Evolutionary conservation across 1,284 basidiomycete species (phyloP).

Genomic region (Tilletia horrida): DNA sequence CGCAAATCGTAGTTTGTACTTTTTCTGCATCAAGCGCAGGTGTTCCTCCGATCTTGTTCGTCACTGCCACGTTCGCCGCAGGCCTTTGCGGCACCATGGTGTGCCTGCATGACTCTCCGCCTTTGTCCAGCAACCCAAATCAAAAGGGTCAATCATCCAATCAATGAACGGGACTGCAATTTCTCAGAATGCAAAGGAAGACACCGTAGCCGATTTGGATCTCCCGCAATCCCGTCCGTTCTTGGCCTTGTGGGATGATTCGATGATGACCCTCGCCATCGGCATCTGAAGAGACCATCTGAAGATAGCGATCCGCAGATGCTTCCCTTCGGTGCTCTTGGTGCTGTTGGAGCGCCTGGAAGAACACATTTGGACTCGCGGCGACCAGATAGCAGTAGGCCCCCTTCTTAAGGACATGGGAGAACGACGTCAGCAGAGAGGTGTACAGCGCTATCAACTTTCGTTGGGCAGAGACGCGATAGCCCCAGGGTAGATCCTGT

Average conservation of each 20-base stretch:
- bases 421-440: neutral
- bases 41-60: too few relatives aligned
- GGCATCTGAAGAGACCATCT: neutral
- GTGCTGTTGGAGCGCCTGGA: slow-evolving; percentile 3
- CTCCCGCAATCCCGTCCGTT: neutral
- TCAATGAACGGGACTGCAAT: neutral
- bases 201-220: neutral
- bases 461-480: neutral
- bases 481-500: slow-evolving; percentile 9
- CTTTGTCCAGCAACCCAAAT: too few relatives aligned
- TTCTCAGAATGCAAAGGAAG: neutral
- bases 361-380: neutral
- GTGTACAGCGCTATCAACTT: neutral
- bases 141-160: too few relatives aligned
- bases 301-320: neutral
- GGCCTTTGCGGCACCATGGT: too few relatives aligned
- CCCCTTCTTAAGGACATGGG: neutral
- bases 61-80: too few relatives aligned
- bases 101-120: too few relatives aligned
- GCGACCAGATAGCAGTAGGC: neutral
- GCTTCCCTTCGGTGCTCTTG: neutral
- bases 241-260: neutral
- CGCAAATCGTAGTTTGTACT: too few relatives aligned
- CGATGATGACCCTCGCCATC: too few relatives aligned
- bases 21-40: too few relatives aligned